Base-by-base conservation (phyloP, 2,329 filamentous ascomycete genomes). In the Thyridium curvatum region DNA sequence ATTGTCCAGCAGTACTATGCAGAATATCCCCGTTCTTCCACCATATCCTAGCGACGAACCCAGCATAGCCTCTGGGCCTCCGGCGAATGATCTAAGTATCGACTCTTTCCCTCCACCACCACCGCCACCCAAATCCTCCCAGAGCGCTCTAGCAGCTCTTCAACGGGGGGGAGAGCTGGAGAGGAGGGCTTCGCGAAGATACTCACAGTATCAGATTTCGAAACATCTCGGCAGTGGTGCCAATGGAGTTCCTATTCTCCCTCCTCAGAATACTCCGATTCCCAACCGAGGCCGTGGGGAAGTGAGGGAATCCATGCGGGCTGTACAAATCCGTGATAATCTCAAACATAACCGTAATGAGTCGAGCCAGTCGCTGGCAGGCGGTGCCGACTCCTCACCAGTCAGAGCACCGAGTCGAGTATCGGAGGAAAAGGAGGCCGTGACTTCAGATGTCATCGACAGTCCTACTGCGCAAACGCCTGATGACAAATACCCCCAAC, bases 151-250 rank as follows among this genome's bases (percentile, higher is more conserved):
- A 38, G 88, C 88, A 35, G 89, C 90, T 37, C 64, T 98, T 48
- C 93, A 97, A 62, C 80, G 89, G 60, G 90, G 90, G 28, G 91
- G 91, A 15, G 90, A 96, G 49, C 68, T 98, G 36, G 93, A 98
- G 63, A 79, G 93, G 55, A 77, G 93, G 56, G 93, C 93, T 1
- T 98, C 93, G 12, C 77, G 91, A 49, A 75, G 93, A 53, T 98
- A 97, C 58, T 97, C 93, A 2, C 86, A 89, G 38, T 98, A 97
- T 58, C 93, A 98, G 55, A 94, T 98, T 50, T 87, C 88, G 34
- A 97, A 96, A 56, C 89, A 95, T 52, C 70, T 97, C 2, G 91
- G 91, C 10, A 77, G 81, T 13, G 82, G 84, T 30, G 76, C 85
- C 13, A 89, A 82, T 60, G 88, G 86, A 15, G 83, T 97, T 13